Evolutionary conservation across 106 monocot species (phyloP).

Genomic region (Xerophyta viscosa): DNA sequence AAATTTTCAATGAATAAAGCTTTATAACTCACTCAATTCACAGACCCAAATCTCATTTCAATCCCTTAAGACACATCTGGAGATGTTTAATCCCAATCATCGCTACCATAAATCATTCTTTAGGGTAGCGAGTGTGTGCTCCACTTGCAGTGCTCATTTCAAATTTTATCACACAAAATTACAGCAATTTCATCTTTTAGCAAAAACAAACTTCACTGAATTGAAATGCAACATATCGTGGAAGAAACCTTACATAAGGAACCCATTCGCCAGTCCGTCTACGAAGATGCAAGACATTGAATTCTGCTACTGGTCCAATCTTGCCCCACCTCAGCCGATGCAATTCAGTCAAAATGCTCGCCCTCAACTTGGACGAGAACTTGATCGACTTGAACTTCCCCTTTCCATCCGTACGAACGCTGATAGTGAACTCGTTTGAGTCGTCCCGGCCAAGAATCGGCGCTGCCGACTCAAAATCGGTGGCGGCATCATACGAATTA

Average conservation of each 20-base stretch:
- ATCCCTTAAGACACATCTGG: no score
- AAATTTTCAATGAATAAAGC: no score
- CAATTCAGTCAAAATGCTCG: constrained; percentile 77
- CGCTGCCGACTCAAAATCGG: constrained; percentile 68
- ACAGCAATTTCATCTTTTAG: no score
- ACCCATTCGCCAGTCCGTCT: constrained; percentile 76
- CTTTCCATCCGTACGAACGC: constrained; percentile 62
- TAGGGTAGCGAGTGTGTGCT: no score
- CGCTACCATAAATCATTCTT: no score
- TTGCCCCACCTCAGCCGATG: constrained; percentile 42
- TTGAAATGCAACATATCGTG: no score
- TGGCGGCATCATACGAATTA: constrained; percentile 59
- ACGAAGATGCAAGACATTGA: constrained; percentile 70
- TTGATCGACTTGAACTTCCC: constrained; percentile 82
- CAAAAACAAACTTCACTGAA: background rate
- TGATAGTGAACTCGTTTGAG: constrained; percentile 64
- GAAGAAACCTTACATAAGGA: constrained; percentile 54
- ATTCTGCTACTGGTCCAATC: constrained; percentile 45
- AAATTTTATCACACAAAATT: no score
- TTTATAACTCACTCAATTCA: no score
- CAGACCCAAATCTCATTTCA: no score
- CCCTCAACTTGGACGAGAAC: constrained; percentile 67
- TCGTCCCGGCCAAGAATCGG: constrained; percentile 45
- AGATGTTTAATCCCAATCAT: no score
- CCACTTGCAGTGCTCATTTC: no score